Evolutionary conservation across 768 basidiomycete genomes (phyloP).

Genomic region (Agaricus subrufescens): DNA sequence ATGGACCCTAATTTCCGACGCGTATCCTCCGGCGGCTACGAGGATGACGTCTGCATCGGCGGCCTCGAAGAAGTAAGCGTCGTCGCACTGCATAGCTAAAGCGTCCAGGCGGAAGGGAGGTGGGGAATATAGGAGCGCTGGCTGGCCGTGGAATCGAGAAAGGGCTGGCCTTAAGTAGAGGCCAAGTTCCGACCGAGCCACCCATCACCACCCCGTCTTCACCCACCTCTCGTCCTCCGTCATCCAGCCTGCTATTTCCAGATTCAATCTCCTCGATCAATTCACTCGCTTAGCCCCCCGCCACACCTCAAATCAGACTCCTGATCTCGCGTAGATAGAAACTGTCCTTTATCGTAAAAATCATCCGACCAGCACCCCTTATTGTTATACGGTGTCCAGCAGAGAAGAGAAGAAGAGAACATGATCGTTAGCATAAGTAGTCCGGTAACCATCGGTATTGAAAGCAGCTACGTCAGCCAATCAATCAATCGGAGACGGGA

Average conservation of each 20-base stretch:
- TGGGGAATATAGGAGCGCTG: not conserved
- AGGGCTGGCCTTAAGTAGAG: no score
- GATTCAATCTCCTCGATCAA: no score
- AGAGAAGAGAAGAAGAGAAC: no score
- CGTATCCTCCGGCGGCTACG: constrained; percentile 29
- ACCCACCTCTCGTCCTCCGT: not conserved
- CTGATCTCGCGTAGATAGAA: no score
- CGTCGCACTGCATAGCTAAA: not conserved
- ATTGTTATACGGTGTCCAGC: no score
- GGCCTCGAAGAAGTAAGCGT: constrained; percentile 14
- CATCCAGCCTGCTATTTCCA: not conserved
- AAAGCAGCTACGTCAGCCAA: no score
- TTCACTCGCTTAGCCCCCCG: no score
- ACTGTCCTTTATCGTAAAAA: no score
- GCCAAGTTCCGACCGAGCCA: constrained; percentile 7
- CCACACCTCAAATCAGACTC: no score
- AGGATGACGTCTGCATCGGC: constrained; percentile 52
- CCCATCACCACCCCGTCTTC: not conserved
- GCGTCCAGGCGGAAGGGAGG: not conserved
- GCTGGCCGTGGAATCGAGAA: no score
- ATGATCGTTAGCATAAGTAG: not conserved
- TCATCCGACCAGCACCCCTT: no score
- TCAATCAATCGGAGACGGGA: no score
- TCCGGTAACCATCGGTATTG: not conserved
- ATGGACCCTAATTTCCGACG: constrained; percentile 56